Evolutionary conservation across 768 basidiomycete genomes (phyloP).

Genomic region (Trametes villosa): DNA sequence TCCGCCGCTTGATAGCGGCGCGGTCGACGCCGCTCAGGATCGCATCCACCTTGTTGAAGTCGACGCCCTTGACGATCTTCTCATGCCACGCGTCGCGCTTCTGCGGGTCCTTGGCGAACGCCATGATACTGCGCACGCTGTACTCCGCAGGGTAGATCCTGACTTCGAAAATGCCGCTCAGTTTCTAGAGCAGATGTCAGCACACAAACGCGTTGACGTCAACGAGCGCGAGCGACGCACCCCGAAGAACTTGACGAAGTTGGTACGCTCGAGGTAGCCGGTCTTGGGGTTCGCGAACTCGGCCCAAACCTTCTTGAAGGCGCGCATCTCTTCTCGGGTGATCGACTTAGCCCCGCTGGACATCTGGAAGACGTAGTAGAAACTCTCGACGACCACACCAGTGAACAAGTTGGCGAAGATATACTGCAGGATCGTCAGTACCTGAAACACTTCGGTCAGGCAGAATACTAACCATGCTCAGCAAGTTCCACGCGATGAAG

Average conservation of each 20-base stretch:
- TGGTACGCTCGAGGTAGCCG: conserved; percentile 71
- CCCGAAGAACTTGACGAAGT: conserved; percentile 79
- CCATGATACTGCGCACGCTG: conserved; percentile 62
- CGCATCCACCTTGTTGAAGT: conserved; percentile 62
- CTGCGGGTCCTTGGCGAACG: conserved; percentile 47
- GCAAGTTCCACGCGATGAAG: conserved; percentile 93
- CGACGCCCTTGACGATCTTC: conserved; percentile 55
- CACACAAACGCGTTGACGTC: not conserved
- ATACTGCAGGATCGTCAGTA: conserved; percentile 55
- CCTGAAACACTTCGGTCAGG: not conserved
- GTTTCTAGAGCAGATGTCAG: conserved; percentile 52
- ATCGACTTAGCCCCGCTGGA: conserved; percentile 82
- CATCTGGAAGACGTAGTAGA: conserved; percentile 93
- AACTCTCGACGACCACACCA: conserved; percentile 93
- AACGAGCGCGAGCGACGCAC: conserved; percentile 51
- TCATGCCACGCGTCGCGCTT: conserved; percentile 39
- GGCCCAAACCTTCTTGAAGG: conserved; percentile 95
- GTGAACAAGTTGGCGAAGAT: conserved; percentile 97
- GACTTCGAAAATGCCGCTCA: conserved; percentile 88
- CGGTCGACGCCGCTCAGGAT: conserved; percentile 71
- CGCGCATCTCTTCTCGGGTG: conserved; percentile 88
- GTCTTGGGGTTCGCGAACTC: conserved; percentile 79
- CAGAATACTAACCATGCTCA: conserved; percentile 77
- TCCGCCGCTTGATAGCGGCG: conserved; percentile 61
- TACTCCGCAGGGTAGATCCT: conserved; percentile 79